Base-by-base conservation (phyloP, 2,329 filamentous ascomycete species). In the Penicillium verrucosum region DNA sequence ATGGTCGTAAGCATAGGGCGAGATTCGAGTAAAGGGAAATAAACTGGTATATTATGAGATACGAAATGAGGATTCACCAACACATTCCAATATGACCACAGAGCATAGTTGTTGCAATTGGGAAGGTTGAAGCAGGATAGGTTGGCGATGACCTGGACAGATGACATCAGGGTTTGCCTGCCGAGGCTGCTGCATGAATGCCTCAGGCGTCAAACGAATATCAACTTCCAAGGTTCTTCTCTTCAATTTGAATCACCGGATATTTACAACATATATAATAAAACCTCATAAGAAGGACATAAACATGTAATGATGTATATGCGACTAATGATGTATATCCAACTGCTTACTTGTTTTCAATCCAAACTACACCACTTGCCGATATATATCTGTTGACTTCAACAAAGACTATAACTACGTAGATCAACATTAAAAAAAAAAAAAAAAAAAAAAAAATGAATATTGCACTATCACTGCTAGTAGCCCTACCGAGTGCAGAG, bases 161-260 rank as follows among this genome's bases (percentile, higher is more conserved):
- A 56, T 56, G 54, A 56, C 54, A 56, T 56, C 54, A 56, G 54
- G 54, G 34, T 56, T 51, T 46, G 54, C 52, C 52, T 51, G 46
- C 54, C 48, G 54, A 56, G 47, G 53, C 38, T 23, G 52, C 38
- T 36, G 25, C 32, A 21, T 37, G 16, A 12, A n/a, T 38, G 54
- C 54, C 54, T 56, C 41, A 56, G 54, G 54, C 53, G 40, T 40
- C 23, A 12, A 43, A 42, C 12, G 5, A 37, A 16, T 37, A 36
- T n/a, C 11, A 21, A 16, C 10, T n/a, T 29, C 21, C 21, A 21
- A 21, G 21, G 21, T 21, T 21, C 37, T 40, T 14, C 38, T 41
- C 18, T 40, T 2, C 38, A 23, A 8, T 40, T 11, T 16, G 12
- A 42, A 25, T 25, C 14, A 42, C 4, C 4, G 7, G 16, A 29